Conservation (phyloP, 371 early-diverging fungal species). For the Fennellomyces sp. region DNA sequence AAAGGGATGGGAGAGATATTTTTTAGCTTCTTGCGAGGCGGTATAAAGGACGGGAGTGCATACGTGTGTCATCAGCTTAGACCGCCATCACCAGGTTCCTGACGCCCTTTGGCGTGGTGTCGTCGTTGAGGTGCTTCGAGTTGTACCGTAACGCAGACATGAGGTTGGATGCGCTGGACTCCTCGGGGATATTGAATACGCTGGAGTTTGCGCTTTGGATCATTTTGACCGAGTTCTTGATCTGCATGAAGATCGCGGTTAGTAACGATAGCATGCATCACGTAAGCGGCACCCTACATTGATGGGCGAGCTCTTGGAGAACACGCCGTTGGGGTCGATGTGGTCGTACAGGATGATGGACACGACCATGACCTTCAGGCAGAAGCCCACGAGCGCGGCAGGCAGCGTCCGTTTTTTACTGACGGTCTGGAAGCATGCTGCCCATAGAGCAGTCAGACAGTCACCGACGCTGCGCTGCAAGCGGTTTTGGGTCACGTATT, state of each 20-base stretch:
- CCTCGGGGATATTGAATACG: slow-evolving; percentile 27
- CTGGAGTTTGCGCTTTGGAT: slow-evolving; percentile 58
- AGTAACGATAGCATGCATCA: slow-evolving; percentile 4
- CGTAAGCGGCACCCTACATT: no score
- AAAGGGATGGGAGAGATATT: not conserved
- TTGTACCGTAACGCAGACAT: slow-evolving; percentile 81
- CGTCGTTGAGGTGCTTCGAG: slow-evolving; percentile 83
- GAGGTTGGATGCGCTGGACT: slow-evolving; percentile 62
- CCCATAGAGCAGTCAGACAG: slow-evolving; percentile 68
- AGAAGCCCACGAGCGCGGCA: slow-evolving; percentile 37
- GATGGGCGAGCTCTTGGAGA: slow-evolving; percentile 75
- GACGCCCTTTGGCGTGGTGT: slow-evolving; percentile 77
- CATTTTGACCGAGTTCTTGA: slow-evolving; percentile 71
- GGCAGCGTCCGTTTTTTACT: slow-evolving; percentile 37
- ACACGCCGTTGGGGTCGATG: slow-evolving; percentile 81
- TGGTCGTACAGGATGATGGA: slow-evolving; percentile 92
- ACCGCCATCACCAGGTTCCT: slow-evolving; percentile 61
- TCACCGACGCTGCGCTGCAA: slow-evolving; percentile 59
- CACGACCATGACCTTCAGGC: slow-evolving; percentile 86
- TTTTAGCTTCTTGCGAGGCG: not conserved
- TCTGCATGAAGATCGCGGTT: slow-evolving; percentile 22
- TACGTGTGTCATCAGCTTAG: no score
- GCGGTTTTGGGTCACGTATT: slow-evolving; percentile 51
- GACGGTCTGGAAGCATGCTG: slow-evolving; percentile 72
- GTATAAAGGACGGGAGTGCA: no score